phyloP scores from a whole-genome alignment of 768 basidiomycete genomes.

The Rhizopogon vinicolor region DNA sequence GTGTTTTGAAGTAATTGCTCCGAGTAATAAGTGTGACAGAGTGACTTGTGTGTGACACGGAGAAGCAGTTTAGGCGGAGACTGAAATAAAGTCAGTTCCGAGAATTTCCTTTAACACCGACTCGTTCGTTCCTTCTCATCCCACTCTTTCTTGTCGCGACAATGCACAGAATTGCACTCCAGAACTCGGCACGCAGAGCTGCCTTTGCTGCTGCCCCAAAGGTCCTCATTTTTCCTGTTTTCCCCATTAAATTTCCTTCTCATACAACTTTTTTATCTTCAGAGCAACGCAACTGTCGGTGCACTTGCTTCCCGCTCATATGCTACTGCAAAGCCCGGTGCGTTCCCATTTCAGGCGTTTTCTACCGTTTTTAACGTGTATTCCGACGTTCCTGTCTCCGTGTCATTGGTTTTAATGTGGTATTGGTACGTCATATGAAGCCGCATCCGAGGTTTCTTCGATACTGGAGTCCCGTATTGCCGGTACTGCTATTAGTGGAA shows the following conservation, averaged over 20 bases:
- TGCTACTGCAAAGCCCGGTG: slow-evolving; percentile 98
- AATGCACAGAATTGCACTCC: slow-evolving; percentile 84
- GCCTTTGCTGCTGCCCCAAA: slow-evolving; percentile 63
- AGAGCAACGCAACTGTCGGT: slow-evolving; percentile 36
- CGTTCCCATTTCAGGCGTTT: slow-evolving; percentile 23
- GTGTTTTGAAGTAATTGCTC: neutral
- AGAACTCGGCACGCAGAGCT: slow-evolving; percentile 78
- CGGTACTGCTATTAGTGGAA: slow-evolving; percentile 83
- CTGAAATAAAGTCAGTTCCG: slow-evolving; percentile 27
- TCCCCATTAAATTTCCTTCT: slow-evolving; percentile 7
- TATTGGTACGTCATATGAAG: slow-evolving; percentile 44
- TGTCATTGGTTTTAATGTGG: slow-evolving; percentile 4
- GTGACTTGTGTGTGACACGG: slow-evolving; percentile 7
- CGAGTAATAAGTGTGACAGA: slow-evolving; percentile 10
- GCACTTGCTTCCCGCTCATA: slow-evolving; percentile 73
- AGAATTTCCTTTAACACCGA: slow-evolving; percentile 26
- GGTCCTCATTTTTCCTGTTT: slow-evolving; percentile 35
- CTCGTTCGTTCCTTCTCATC: slow-evolving; percentile 40
- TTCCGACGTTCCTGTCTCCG: slow-evolving; percentile 12
- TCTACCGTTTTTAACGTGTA: slow-evolving; percentile 10
- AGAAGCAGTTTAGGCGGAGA: slow-evolving; percentile 25
- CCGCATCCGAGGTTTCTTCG: slow-evolving; percentile 98
- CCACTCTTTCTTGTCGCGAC: slow-evolving; percentile 42
- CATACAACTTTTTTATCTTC: slow-evolving; percentile 9
- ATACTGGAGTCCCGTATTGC: slow-evolving; percentile 99